Evolutionary conservation across 495 filamentous ascomycete species (phyloP).

Genomic region (Xylaria venustula): DNA sequence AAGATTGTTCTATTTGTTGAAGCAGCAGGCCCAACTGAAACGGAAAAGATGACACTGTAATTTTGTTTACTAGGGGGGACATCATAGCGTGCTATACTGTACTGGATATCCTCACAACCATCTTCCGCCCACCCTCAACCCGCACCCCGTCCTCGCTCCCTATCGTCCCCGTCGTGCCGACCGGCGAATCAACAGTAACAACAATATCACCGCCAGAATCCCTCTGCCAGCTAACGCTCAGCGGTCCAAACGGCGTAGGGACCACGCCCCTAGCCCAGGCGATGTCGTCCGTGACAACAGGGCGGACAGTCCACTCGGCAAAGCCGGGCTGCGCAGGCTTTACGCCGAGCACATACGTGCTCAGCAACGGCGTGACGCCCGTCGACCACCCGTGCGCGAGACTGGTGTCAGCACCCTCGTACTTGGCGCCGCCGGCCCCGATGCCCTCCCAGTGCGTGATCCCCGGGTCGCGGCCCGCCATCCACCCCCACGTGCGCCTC

Average conservation of each 20-base stretch:
- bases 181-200: slow-evolving; percentile 21
- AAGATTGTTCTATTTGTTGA: too few species aligned
- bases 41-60: too few species aligned
- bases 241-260: slow-evolving; percentile 35
- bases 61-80: too few species aligned
- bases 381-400: slow-evolving; percentile 44
- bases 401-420: slow-evolving; percentile 37
- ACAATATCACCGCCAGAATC: slow-evolving; percentile 18
- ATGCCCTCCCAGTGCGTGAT: slow-evolving; percentile 43
- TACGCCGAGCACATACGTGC: slow-evolving; percentile 42
- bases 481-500: slow-evolving; percentile 44
- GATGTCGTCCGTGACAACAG: slow-evolving; percentile 26
- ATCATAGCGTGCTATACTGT: neutral
- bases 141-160: slow-evolving; percentile 9
- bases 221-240: slow-evolving; percentile 23
- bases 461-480: slow-evolving; percentile 42
- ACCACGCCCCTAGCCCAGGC: slow-evolving; percentile 43
- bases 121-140: slow-evolving; percentile 7
- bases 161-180: slow-evolving; percentile 23
- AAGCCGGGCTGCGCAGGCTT: slow-evolving; percentile 38
- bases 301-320: slow-evolving; percentile 33
- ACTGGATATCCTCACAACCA: neutral
- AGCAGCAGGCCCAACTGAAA: too few species aligned
- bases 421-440: slow-evolving; percentile 33
- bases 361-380: slow-evolving; percentile 38